phyloP scores from a whole-genome alignment of 805 yeast species.

The Yarrowia keelungensis region DNA sequence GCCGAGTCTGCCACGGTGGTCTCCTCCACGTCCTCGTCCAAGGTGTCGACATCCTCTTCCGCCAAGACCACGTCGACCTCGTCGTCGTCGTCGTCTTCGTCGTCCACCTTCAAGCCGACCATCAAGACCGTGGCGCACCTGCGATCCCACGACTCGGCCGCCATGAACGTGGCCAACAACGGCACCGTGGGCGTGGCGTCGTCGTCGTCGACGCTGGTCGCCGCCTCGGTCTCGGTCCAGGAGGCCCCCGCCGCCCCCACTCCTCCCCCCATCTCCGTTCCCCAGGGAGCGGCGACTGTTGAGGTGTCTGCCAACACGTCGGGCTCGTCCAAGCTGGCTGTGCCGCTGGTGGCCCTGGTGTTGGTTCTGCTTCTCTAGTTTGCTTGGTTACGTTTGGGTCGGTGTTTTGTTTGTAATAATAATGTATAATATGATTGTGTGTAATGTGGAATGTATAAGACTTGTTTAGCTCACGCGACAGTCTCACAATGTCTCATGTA shows the following conservation, averaged over 20 bases:
- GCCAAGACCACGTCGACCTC: constrained; percentile 5
- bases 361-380: constrained; percentile 10
- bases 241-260: constrained; percentile 20
- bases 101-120: constrained; percentile 25
- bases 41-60: not conserved
- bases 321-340: constrained; percentile 20
- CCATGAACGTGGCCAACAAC: constrained; percentile 36
- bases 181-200: constrained; percentile 6
- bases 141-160: constrained; percentile 5
- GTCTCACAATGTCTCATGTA: too few species aligned
- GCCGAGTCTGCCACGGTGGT: constrained; percentile 10
- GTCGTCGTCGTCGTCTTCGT: constrained; percentile 7
- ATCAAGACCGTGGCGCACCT: constrained; percentile 32
- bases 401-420: constrained; percentile 20
- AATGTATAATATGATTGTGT: constrained; percentile 8
- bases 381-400: constrained; percentile 5
- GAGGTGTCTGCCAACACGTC: constrained; percentile 22
- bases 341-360: constrained; percentile 6
- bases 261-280: constrained; percentile 7
- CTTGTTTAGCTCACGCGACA: not conserved
- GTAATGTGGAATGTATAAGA: too few species aligned
- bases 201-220: not conserved
- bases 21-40: constrained; percentile 1
- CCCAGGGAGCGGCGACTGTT: constrained; percentile 3
- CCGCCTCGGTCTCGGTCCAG: not conserved